Base-by-base conservation (phyloP, 495 filamentous ascomycete genomes). In the Bacidia rubella region DNA sequence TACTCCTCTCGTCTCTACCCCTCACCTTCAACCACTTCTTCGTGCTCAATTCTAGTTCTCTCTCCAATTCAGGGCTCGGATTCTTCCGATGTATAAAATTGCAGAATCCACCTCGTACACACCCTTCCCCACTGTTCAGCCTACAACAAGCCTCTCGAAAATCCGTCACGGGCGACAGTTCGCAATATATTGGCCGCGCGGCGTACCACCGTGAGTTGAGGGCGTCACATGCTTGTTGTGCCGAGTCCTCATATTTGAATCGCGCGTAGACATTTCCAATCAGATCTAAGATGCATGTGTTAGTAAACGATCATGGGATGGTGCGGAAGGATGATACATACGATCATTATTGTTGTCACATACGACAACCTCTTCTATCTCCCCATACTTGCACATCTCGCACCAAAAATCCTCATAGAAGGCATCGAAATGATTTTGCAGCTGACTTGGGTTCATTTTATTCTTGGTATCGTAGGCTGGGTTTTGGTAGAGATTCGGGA, bases 331-430 rank as follows among this genome's bases (percentile, higher is more conserved):
- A 21, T n/a, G n/a, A 25, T 48, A 82, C 82, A 62, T 69, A 87
- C 83, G 90, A 66, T 96, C 90, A 73, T 95, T 96, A 69, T 95
- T 97, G 66, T 93, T 90, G 69, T 92, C 87, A 65, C 87, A 93
- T 2, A 90, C 85, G 9, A 93, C 87, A 26, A 93, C 75, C 66
- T 93, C 87, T 71, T 93, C 87, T 11, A 89, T 69, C 72, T 93
- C 87, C 47, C 87, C 87, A 65, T 89, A 90, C 68, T 86, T 83
- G 81, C 86, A 90, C 83, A 98, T 86, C 77, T 98, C 92, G 74
- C 90, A 95, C 87, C 92, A 98, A 58, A 98, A 83, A 67, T 98
- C 92, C 72, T 98, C 92, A 74, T 98, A 98, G 73, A 98, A 98
- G 60, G 92, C 90, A 70, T 98, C 93, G 65, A 97, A 98, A 74